Conservation (phyloP, 495 filamentous ascomycete genomes). For the Coniosporium apollinis region DNA sequence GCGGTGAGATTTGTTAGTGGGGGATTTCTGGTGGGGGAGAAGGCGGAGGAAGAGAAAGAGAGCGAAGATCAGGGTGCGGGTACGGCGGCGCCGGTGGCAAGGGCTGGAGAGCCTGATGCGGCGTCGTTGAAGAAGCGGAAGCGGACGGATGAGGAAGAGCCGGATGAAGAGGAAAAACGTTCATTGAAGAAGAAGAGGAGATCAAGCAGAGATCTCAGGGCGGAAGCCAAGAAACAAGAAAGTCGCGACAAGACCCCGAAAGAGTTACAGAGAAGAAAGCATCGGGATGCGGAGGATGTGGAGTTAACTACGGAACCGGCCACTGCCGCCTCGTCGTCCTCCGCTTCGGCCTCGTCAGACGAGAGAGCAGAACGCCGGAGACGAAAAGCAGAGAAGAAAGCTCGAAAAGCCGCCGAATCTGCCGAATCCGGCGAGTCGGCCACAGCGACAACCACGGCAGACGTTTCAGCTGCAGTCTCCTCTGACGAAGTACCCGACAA, state of each 20-base stretch:
- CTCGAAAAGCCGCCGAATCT: conserved; percentile 2
- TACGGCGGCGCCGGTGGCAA: neutral
- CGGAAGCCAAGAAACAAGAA: conserved; percentile 1
- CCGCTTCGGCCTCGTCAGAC: too few species aligned
- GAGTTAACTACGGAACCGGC: too few species aligned
- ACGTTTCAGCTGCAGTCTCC: neutral
- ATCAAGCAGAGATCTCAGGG: neutral
- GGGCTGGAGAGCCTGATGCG: conserved; percentile 9
- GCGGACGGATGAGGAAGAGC: conserved; percentile 10
- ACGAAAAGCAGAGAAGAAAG: neutral
- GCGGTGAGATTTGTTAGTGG: conserved; percentile 65
- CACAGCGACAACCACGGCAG: neutral
- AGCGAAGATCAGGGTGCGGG: conserved; percentile 5
- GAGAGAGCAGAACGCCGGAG: too few species aligned
- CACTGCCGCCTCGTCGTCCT: too few species aligned
- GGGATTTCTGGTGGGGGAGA: conserved; percentile 59
- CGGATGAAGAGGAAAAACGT: conserved; percentile 26
- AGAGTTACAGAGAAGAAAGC: too few species aligned
- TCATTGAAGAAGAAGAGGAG: conserved; percentile 12
- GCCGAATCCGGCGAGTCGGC: too few species aligned
- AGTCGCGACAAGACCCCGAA: too few species aligned
- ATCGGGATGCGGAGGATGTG: too few species aligned
- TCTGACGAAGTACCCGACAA: conserved; percentile 2
- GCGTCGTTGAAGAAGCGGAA: conserved; percentile 11
- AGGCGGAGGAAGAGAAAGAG: conserved; percentile 16